phyloP scores from a whole-genome alignment of 2,329 filamentous ascomycete genomes.

The Fusarium sp. region DNA sequence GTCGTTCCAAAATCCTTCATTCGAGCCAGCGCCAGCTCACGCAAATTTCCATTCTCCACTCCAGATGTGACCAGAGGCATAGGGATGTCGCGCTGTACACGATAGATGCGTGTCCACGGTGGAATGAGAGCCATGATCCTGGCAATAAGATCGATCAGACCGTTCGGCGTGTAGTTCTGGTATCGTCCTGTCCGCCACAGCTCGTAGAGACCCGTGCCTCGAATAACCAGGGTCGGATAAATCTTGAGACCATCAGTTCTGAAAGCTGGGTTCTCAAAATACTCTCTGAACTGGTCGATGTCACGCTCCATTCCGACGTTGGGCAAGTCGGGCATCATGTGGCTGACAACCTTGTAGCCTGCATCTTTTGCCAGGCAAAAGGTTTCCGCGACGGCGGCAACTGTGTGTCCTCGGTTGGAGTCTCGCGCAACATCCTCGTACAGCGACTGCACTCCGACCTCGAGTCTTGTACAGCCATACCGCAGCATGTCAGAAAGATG shows the following conservation, averaged over 20 bases:
- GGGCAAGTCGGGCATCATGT: slow-evolving; percentile 99
- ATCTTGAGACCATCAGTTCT: slow-evolving; percentile 97
- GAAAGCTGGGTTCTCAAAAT: slow-evolving; percentile 96
- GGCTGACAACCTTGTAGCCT: slow-evolving; percentile 97
- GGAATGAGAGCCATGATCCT: slow-evolving; percentile 95
- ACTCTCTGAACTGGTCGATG: slow-evolving; percentile 95
- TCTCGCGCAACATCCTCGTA: slow-evolving; percentile 99
- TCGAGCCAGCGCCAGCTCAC: slow-evolving; percentile 90
- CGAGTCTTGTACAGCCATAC: slow-evolving; percentile 95
- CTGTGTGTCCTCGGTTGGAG: slow-evolving; percentile 95
- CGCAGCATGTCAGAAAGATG: slow-evolving; percentile 95
- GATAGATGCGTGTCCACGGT: slow-evolving; percentile 98
- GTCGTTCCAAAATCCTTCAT: slow-evolving; percentile 99
- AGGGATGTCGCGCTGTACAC: slow-evolving; percentile 98
- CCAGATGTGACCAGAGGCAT: slow-evolving; percentile 99
- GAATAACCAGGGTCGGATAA: slow-evolving; percentile 96
- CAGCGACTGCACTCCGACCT: slow-evolving; percentile 94
- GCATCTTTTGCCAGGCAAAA: slow-evolving; percentile 98
- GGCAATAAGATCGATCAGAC: slow-evolving; percentile 92
- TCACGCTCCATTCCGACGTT: slow-evolving; percentile 99
- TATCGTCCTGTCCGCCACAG: slow-evolving; percentile 96
- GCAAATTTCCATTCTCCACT: slow-evolving; percentile 95
- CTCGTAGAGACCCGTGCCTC: slow-evolving; percentile 95
- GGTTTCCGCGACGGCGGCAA: slow-evolving; percentile 93
- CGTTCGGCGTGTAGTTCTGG: slow-evolving; percentile 98